A percentile compares a stretch with the other conserved stretches of the same genome.
phyloP scores from a whole-genome alignment of 2,329 filamentous ascomycete genomes.

The Rosellinia necatrix region DNA sequence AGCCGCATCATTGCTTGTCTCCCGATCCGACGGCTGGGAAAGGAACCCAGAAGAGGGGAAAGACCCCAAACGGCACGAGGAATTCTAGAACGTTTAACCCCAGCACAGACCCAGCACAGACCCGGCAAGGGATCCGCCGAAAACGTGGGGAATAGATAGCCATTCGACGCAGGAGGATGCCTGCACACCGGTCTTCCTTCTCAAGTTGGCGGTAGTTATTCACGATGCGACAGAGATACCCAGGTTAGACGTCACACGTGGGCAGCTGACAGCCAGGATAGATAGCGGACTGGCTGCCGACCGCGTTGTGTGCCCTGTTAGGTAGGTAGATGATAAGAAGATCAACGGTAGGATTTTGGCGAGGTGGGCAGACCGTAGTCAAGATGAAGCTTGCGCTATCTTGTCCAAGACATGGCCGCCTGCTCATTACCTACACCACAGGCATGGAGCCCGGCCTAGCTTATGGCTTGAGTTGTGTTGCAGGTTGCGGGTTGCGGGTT shows the following conservation, averaged over 20 bases:
- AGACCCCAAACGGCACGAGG: slow-evolving; percentile 24
- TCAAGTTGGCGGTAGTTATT: slow-evolving; percentile 18
- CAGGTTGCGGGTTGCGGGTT: no score
- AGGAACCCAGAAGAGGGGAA: slow-evolving; percentile 26
- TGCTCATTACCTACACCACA: slow-evolving; percentile 23
- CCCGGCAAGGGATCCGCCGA: slow-evolving; percentile 34
- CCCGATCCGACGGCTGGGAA: slow-evolving; percentile 25
- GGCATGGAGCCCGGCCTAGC: no score
- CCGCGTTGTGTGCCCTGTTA: slow-evolving; percentile 24
- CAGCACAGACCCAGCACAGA: no score
- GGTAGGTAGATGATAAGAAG: slow-evolving; percentile 29
- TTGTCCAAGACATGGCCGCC: slow-evolving; percentile 18
- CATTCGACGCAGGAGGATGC: slow-evolving; percentile 23
- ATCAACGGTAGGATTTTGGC: slow-evolving; percentile 17
- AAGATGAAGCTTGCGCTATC: slow-evolving; percentile 18
- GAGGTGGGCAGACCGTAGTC: slow-evolving; percentile 20
- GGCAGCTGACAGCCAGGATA: slow-evolving; percentile 24
- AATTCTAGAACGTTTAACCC: slow-evolving; percentile 38
- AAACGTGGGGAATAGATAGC: slow-evolving; percentile 37
- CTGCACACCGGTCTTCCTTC: slow-evolving; percentile 30
- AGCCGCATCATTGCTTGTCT: slow-evolving; percentile 26
- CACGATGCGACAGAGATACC: slow-evolving; percentile 16
- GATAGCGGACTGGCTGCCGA: slow-evolving; percentile 19
- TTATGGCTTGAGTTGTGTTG: slow-evolving; percentile 4
- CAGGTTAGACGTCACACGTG: slow-evolving; percentile 23